Evolutionary conservation across 2,329 filamentous ascomycete species (phyloP).

Genomic region (Penicillium sp.): DNA sequence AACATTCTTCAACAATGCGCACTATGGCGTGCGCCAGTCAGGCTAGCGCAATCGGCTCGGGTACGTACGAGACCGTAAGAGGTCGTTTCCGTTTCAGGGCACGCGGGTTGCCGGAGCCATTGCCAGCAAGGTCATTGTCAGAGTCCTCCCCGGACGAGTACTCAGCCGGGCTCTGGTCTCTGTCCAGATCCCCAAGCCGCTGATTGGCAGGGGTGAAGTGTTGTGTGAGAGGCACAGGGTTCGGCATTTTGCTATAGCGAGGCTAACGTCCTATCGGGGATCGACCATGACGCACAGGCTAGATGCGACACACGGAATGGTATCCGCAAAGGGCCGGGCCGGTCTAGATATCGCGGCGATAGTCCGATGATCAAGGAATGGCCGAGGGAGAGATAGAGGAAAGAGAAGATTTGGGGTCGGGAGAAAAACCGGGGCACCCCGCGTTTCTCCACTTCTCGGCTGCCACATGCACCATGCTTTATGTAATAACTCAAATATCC

Average conservation of each 20-base stretch:
- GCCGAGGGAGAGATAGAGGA: conserved; percentile 13
- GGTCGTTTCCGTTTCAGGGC: conserved; percentile 39
- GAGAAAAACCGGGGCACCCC: conserved; percentile 24
- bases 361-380: conserved; percentile 13
- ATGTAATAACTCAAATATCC: not conserved
- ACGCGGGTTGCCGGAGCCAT: conserved; percentile 29
- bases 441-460: conserved; percentile 21
- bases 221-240: conserved; percentile 25
- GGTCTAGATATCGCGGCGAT: conserved; percentile 7
- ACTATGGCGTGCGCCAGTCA: not conserved
- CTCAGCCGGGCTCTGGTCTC: conserved; percentile 34
- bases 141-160: conserved; percentile 38
- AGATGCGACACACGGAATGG: conserved; percentile 1
- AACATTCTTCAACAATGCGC: not conserved
- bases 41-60: not conserved
- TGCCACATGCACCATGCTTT: not conserved
- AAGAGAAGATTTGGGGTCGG: conserved; percentile 8
- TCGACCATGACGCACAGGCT: conserved; percentile 19
- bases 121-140: conserved; percentile 31
- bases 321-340: not conserved
- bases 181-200: conserved; percentile 24
- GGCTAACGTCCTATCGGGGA: conserved; percentile 20
- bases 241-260: conserved; percentile 39
- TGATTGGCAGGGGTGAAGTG: conserved; percentile 23
- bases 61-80: conserved; percentile 40